These are phyloP conservation scores for Silene conica DNA, from an alignment of 148 eudicot species.

Conservation along the genomic window DNA sequence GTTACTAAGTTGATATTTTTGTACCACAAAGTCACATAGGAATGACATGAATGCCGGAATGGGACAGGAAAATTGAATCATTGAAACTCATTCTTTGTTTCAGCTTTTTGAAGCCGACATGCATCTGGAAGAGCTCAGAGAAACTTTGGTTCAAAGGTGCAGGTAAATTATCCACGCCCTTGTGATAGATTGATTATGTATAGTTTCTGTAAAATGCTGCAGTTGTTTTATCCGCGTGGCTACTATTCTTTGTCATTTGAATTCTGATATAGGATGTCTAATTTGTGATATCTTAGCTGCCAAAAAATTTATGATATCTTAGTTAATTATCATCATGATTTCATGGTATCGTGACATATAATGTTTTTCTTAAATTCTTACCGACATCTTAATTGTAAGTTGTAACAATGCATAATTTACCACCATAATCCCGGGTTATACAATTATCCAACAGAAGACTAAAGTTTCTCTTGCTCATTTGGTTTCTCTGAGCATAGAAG, in stretches of 20 bases:
- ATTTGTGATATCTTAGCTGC: background rate
- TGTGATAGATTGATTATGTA: background rate
- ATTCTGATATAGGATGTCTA: background rate
- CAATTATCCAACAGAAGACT: too few relatives aligned
- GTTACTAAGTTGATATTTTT: background rate
- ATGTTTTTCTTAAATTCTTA: background rate
- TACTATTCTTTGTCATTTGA: background rate
- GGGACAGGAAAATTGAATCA: background rate
- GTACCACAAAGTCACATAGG: background rate
- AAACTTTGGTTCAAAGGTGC: constrained; percentile 54
- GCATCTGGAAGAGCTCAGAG: constrained; percentile 61
- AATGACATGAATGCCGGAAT: background rate
- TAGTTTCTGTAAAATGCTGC: background rate
- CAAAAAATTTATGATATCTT: background rate
- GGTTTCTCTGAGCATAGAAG: too few relatives aligned
- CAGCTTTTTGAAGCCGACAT: constrained; percentile 65
- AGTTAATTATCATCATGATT: background rate
- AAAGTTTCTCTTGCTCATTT: too few relatives aligned
- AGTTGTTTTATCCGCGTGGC: background rate
- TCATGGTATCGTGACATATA: background rate
- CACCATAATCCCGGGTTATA: background rate
- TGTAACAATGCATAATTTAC: background rate
- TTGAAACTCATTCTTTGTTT: background rate
- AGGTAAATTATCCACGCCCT: constrained; percentile 35
- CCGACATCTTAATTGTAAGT: background rate